Evolutionary conservation across 2,329 filamentous ascomycete species (phyloP), one percentile per base, ranked within the genome.

Genomic region (Pseudogymnoascus sp.): DNA sequence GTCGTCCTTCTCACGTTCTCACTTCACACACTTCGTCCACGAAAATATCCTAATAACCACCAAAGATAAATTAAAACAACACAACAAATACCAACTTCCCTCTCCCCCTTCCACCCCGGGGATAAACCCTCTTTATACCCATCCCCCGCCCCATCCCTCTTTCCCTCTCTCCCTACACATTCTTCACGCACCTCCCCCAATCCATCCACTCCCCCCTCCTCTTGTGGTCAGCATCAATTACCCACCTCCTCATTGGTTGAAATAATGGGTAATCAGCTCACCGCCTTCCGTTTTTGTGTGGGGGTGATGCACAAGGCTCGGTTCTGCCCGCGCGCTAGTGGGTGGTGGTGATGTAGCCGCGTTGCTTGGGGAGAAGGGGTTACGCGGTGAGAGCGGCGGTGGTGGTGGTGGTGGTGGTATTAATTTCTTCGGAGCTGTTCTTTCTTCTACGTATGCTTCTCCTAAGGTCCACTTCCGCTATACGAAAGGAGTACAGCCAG

Each of bases 251-350:
- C 17, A 62, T 62, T 62, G 61, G 61, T 2, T n/a, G 62, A 75
- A 77, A 64, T 5, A 19, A 21, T 50, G 44, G 23, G 23, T 50
- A 50, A 50, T 21, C 15, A 1, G 2, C 23, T 50, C 44, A 50
- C 44, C 44, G 44, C 44, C 44, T 50, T 10, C 44, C 23, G n/a
- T 9, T 4, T 3, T 15, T 50, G 4, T 1, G 44, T n/a, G 13
- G 6, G 1, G 21, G 2, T n/a, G 7, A 10, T n/a, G 13, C 23
- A 6, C 7, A 29, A 50, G 44, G 44, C 44, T 23, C 44, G 44
- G 44, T 50, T 50, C 44, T 50, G 44, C 44, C 44, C 44, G 44
- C 23, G 44, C 44, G 42, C 42, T 46, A 46, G 40, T 19, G 38
- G 40, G 40, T 10, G 10, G 21, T 11, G 5, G 40, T 21, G 17